Percentiles rank a stretch among this genome's conserved stretches.
phyloP scores from a whole-genome alignment of 345 rosid genomes.

The Dovyalis caffra region DNA sequence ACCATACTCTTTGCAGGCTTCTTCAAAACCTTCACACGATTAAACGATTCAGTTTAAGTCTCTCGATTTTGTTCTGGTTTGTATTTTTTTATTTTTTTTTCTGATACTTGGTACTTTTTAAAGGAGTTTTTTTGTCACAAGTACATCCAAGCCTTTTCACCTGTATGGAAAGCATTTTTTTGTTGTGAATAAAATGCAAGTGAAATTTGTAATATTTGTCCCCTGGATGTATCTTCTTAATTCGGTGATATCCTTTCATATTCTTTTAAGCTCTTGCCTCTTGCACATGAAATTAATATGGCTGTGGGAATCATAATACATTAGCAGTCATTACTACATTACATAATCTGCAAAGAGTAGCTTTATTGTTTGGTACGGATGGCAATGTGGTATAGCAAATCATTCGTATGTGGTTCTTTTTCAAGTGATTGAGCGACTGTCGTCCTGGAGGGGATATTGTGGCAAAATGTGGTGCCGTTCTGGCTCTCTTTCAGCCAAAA shows the following conservation, averaged over 20 bases:
- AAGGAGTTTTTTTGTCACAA: slow-evolving; percentile 28
- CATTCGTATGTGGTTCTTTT: too few species aligned
- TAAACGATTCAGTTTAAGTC: slow-evolving; percentile 15
- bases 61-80: slow-evolving; percentile 6
- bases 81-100: not conserved
- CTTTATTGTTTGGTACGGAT: not conserved
- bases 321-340: too few species aligned
- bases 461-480: too few species aligned
- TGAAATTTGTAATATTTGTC: slow-evolving; percentile 27
- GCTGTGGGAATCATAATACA: not conserved
- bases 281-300: not conserved
- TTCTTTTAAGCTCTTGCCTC: too few species aligned
- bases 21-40: slow-evolving; percentile 37
- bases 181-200: slow-evolving; percentile 42
- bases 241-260: not conserved
- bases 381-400: not conserved
- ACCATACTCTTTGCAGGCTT: slow-evolving; percentile 28
- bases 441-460: too few species aligned
- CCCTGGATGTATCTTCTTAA: not conserved
- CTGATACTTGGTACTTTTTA: slow-evolving; percentile 13
- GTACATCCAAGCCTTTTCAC: slow-evolving; percentile 39
- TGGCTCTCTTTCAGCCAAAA: too few species aligned
- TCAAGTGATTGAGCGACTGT: too few species aligned
- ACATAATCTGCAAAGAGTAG: too few species aligned
- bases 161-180: slow-evolving; percentile 40